Conservation (phyloP, 2,329 filamentous ascomycete genomes). For the Botryosphaeria agaves region DNA sequence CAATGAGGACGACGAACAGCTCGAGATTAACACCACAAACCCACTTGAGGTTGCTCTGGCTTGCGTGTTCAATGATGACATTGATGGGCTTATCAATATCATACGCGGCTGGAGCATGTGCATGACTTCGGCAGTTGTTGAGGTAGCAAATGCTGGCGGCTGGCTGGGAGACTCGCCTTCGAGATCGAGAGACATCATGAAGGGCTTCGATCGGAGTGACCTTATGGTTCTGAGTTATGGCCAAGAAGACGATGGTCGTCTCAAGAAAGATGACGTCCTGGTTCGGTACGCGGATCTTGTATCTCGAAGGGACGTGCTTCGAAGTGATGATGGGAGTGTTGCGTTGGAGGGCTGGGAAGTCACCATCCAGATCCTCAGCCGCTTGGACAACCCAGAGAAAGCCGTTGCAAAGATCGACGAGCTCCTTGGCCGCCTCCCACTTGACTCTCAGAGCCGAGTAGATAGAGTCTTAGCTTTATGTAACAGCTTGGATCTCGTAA, state of each 20-base stretch:
- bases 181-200: conserved; percentile 21
- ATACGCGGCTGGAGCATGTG: conserved; percentile 67
- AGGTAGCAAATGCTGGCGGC: conserved; percentile 65
- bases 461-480: conserved; percentile 71
- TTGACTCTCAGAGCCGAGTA: conserved; percentile 53
- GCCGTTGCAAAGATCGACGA: conserved; percentile 60
- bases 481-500: conserved; percentile 58
- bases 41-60: conserved; percentile 67
- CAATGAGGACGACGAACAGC: conserved; percentile 46
- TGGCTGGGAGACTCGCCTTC: conserved; percentile 53
- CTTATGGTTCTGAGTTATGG: conserved; percentile 64
- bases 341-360: conserved; percentile 64
- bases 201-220: conserved; percentile 12
- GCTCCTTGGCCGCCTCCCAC: conserved; percentile 54
- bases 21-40: conserved; percentile 60
- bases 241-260: conserved; percentile 36
- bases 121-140: conserved; percentile 59
- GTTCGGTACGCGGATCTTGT: conserved; percentile 58
- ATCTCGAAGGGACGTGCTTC: conserved; percentile 24
- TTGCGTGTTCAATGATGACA: conserved; percentile 66
- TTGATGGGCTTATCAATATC: conserved; percentile 57
- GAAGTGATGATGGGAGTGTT: conserved; percentile 12
- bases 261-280: conserved; percentile 66
- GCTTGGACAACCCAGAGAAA: conserved; percentile 55
- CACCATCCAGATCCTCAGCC: conserved; percentile 64